Percentiles rank a stretch among this genome's conserved stretches.
phyloP scores from a whole-genome alignment of 768 basidiomycete genomes.

The Phylloporus scabripes region DNA sequence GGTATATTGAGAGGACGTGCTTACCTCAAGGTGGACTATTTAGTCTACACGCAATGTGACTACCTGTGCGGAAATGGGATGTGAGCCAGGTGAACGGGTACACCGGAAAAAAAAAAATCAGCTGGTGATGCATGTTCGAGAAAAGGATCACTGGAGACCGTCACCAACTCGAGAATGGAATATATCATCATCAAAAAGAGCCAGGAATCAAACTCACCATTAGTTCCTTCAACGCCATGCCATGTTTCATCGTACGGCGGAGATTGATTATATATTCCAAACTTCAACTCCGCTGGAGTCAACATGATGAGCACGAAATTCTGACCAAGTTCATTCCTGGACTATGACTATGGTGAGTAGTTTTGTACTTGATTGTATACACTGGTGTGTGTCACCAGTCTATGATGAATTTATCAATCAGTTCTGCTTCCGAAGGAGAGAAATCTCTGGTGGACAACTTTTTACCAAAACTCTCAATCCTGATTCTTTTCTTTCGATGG shows the following conservation, averaged over 20 bases:
- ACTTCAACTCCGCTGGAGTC: slow-evolving; percentile 19
- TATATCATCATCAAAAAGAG: slow-evolving; percentile 51
- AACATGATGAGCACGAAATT: slow-evolving; percentile 21
- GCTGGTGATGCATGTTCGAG: slow-evolving; percentile 76
- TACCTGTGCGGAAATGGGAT: not conserved
- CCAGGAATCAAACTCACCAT: slow-evolving; percentile 31
- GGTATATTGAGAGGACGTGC: not conserved
- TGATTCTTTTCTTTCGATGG: slow-evolving; percentile 32
- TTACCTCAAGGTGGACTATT: slow-evolving; percentile 1
- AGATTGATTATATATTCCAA: not conserved
- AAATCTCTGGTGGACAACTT: slow-evolving; percentile 70
- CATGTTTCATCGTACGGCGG: not conserved
- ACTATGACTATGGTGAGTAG: slow-evolving; percentile 12
- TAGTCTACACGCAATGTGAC: not conserved
- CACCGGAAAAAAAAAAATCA: slow-evolving; percentile 32
- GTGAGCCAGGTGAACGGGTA: not conserved
- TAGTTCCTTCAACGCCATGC: too few relatives aligned
- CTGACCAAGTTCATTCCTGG: not conserved
- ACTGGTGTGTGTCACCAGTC: slow-evolving; percentile 5
- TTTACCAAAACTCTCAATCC: slow-evolving; percentile 45
- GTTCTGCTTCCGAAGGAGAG: slow-evolving; percentile 84
- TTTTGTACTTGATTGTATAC: not conserved
- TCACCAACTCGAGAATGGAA: slow-evolving; percentile 75
- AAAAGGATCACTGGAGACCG: slow-evolving; percentile 57
- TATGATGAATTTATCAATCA: slow-evolving; percentile 53